Conservation (phyloP, 805 yeast genomes). For the Maudiozyma pseudohumilis region DNA sequence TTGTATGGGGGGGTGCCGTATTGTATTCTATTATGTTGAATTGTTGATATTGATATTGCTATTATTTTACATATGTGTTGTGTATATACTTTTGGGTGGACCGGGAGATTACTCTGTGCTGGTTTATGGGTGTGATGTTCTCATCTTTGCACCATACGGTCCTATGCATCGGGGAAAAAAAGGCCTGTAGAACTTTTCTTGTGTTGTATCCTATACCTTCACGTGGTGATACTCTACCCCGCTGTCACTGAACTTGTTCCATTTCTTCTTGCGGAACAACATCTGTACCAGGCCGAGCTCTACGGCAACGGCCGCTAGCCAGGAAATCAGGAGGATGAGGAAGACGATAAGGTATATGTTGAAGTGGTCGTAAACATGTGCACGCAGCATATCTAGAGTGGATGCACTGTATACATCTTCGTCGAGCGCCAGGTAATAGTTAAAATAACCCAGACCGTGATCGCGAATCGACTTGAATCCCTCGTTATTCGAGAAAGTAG, state of each 20-base stretch:
- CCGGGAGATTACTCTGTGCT: too few species aligned
- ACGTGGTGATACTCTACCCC: slow-evolving; percentile 9
- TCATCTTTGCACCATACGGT: too few species aligned
- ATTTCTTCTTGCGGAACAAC: slow-evolving; percentile 1
- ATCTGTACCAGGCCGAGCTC: not conserved
- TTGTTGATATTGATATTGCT: too few species aligned
- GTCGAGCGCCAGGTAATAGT: slow-evolving; percentile 19
- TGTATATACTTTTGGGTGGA: too few species aligned
- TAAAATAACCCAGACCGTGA: slow-evolving; percentile 29
- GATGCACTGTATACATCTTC: slow-evolving; percentile 19
- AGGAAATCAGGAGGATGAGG: slow-evolving; percentile 10
- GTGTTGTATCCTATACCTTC: not conserved
- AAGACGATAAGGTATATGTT: slow-evolving; percentile 13
- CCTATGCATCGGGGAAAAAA: not conserved
- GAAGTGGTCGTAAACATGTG: slow-evolving; percentile 21
- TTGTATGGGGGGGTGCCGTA: too few species aligned
- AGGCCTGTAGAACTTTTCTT: not conserved
- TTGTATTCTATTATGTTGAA: too few species aligned
- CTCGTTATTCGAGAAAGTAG: slow-evolving; percentile 23
- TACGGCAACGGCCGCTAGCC: slow-evolving; percentile 1
- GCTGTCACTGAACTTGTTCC: not conserved
- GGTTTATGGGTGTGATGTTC: too few species aligned
- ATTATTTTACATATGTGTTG: too few species aligned
- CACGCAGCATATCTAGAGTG: slow-evolving; percentile 11
- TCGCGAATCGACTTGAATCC: slow-evolving; percentile 23